Evolutionary conservation across 2,329 filamentous ascomycete species (phyloP).

Genomic region (Blastomyces percursus): DNA sequence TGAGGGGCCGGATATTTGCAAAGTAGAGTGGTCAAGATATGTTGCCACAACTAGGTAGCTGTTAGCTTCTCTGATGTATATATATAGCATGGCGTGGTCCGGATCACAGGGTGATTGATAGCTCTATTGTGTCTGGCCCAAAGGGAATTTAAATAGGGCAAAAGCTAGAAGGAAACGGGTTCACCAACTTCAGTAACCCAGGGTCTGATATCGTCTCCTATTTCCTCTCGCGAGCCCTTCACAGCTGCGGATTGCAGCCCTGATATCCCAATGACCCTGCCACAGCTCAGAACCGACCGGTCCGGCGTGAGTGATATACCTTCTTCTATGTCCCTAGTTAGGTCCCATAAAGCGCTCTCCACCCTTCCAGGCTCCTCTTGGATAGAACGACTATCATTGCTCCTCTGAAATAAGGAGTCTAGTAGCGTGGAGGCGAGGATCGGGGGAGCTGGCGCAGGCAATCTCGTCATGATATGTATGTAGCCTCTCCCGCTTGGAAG

Average conservation of each 20-base stretch:
- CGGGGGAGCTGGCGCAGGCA: conserved; percentile 6
- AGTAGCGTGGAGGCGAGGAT: conserved; percentile 13
- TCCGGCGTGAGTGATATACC: conserved; percentile 5
- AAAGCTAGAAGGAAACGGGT: not conserved
- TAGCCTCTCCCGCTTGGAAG: not conserved
- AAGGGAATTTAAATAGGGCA: not conserved
- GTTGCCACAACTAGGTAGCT: not conserved
- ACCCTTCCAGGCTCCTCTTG: not conserved
- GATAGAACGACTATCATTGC: not conserved
- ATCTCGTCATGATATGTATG: not conserved
- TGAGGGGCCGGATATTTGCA: not conserved
- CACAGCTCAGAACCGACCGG: conserved; percentile 8
- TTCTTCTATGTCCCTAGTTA: conserved; percentile 6
- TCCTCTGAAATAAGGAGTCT: not conserved
- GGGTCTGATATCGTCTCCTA: conserved; percentile 2
- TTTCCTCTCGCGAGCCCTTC: not conserved
- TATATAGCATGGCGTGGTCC: not conserved
- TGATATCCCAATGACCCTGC: conserved; percentile 12
- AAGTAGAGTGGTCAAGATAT: not conserved
- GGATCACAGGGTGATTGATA: not conserved
- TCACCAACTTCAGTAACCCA: conserved; percentile 5
- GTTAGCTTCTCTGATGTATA: not conserved
- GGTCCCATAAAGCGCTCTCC: conserved; percentile 1
- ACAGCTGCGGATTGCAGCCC: conserved; percentile 3
- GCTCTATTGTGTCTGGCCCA: not conserved